A percentile compares a stretch with the other conserved stretches of the same genome.
Conservation (phyloP, 352 stramenopile genomes). For the Phytophthora europaea region DNA sequence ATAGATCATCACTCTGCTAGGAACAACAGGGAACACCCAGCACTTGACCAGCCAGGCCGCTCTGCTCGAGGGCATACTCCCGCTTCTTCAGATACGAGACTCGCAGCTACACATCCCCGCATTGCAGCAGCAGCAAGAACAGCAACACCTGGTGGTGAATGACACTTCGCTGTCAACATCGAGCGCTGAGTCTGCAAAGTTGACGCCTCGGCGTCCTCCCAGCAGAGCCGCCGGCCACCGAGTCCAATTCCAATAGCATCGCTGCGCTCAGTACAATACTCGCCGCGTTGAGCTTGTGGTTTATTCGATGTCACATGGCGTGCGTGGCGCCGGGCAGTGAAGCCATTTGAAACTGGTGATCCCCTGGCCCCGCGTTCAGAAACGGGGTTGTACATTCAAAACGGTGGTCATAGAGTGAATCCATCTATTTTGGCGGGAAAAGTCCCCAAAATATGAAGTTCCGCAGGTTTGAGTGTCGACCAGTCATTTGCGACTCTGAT, state of each 20-base stretch:
- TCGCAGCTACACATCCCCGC: slow-evolving; percentile 14
- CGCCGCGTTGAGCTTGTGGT: neutral
- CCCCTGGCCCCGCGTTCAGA: slow-evolving; percentile 4
- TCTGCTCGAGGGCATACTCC: slow-evolving; percentile 32
- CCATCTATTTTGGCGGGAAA: slow-evolving; percentile 41
- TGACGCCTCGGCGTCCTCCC: slow-evolving; percentile 18
- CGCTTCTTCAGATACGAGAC: slow-evolving; percentile 34
- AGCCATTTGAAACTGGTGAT: slow-evolving; percentile 37
- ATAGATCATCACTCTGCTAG: slow-evolving; percentile 37
- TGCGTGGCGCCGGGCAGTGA: slow-evolving; percentile 18
- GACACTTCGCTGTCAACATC: neutral
- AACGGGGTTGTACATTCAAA: slow-evolving; percentile 14
- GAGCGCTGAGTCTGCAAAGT: neutral
- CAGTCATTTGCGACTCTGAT: slow-evolving; percentile 44
- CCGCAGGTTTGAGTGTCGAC: slow-evolving; percentile 34
- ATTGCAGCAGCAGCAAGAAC: slow-evolving; percentile 12
- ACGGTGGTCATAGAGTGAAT: slow-evolving; percentile 23
- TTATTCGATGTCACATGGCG: slow-evolving; percentile 9
- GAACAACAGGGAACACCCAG: slow-evolving; percentile 14
- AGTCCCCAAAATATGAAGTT: slow-evolving; percentile 27
- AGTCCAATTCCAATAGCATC: slow-evolving; percentile 18
- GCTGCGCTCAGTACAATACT: neutral
- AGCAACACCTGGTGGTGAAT: neutral
- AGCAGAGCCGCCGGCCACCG: slow-evolving; percentile 1
- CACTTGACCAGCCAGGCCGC: slow-evolving; percentile 34